Evolutionary conservation across 2,329 filamentous ascomycete genomes (phyloP).

Genomic region (Fusarium sp.): DNA sequence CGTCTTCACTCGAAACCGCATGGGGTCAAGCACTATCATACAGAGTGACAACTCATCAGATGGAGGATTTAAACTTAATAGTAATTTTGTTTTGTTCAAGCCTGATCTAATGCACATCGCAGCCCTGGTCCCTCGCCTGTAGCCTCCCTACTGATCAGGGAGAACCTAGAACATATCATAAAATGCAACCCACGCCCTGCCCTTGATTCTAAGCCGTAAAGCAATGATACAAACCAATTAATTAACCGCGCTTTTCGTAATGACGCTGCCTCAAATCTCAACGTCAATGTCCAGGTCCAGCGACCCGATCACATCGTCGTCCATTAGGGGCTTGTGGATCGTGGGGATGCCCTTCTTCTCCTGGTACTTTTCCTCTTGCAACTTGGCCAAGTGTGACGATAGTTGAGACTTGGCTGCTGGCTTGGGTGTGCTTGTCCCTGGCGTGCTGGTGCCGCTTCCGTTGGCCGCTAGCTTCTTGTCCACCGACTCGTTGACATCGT

Average conservation of each 20-base stretch:
- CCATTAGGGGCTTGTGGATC: conserved; percentile 83
- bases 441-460: conserved; percentile 62
- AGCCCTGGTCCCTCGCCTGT: neutral
- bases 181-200: conserved; percentile 15
- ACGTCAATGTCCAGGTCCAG: conserved; percentile 94
- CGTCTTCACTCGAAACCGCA: neutral
- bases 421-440: conserved; percentile 66
- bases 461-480: conserved; percentile 63
- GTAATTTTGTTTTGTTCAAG: conserved; percentile 1
- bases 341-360: conserved; percentile 73
- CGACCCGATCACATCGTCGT: conserved; percentile 91
- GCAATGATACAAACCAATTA: neutral
- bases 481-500: conserved; percentile 67
- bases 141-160: neutral
- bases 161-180: neutral
- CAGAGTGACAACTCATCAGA: neutral
- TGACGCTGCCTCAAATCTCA: conserved; percentile 71
- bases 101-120: conserved; percentile 15
- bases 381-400: conserved; percentile 65
- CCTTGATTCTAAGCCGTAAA: conserved; percentile 19
- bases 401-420: conserved; percentile 54
- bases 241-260: conserved; percentile 14
- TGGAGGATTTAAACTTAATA: neutral
- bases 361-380: conserved; percentile 63
- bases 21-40: too few species aligned